Evolutionary conservation across 306 rosid genomes (phyloP).

Genomic region (Cicer pinnatifidum): DNA sequence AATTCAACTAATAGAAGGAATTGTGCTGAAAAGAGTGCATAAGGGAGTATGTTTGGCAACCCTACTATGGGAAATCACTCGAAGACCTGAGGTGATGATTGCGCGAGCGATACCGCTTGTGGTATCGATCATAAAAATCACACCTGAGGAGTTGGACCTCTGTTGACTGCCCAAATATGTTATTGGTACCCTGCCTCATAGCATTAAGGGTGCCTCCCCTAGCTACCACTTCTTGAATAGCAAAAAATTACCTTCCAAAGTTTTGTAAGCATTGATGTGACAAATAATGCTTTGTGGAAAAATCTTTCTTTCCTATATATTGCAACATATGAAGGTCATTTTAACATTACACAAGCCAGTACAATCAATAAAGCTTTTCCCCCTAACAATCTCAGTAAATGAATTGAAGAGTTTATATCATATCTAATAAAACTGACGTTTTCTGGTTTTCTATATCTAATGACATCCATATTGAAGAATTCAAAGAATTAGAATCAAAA

Average conservation of each 20-base stretch:
- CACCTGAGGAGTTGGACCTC: not conserved
- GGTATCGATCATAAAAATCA: not conserved
- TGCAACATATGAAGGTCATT: slow-evolving; percentile 20
- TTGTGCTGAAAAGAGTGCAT: too few species aligned
- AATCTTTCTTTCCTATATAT: not conserved
- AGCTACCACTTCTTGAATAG: not conserved
- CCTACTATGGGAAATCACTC: not conserved
- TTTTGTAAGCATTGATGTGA: not conserved
- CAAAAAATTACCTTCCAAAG: not conserved
- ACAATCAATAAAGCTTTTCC: not conserved
- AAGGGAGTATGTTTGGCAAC: not conserved
- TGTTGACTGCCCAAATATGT: too few species aligned
- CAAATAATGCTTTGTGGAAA: not conserved
- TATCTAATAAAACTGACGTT: slow-evolving; percentile 9
- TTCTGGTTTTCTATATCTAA: slow-evolving; percentile 38
- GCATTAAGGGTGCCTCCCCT: not conserved
- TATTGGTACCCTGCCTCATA: not conserved
- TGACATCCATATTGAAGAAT: slow-evolving; percentile 34
- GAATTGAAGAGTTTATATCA: slow-evolving; percentile 8
- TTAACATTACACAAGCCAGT: slow-evolving; percentile 5
- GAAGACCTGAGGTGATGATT: not conserved
- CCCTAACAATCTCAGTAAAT: slow-evolving; percentile 23
- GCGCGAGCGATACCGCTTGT: not conserved
- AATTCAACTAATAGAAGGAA: too few species aligned
- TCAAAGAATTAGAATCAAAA: slow-evolving; percentile 1